Evolutionary conservation across 208 protist species (phyloP).

Genomic region (Trichomonas gallinae): DNA sequence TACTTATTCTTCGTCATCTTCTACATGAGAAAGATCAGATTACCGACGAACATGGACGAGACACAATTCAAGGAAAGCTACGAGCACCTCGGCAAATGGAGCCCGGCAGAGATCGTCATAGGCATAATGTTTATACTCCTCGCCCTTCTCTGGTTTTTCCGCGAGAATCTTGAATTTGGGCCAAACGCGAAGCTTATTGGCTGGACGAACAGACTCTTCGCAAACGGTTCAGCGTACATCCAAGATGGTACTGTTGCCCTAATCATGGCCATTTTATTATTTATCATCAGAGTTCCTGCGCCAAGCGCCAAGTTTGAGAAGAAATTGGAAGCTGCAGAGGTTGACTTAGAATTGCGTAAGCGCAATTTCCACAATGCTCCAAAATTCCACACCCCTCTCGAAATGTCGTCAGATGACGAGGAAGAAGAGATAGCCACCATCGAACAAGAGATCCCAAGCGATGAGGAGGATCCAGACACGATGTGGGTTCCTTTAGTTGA

Average conservation of each 20-base stretch:
- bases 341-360: neutral
- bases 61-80: neutral
- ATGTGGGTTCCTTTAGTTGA: neutral
- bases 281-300: constrained; percentile 13
- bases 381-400: neutral
- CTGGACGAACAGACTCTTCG: neutral
- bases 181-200: neutral
- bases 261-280: neutral
- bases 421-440: neutral
- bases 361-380: neutral
- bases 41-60: neutral
- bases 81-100: neutral
- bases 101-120: neutral
- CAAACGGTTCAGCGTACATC: neutral
- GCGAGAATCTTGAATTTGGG: neutral
- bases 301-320: neutral
- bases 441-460: neutral
- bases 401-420: neutral
- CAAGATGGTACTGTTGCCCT: neutral
- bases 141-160: neutral
- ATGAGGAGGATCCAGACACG: neutral
- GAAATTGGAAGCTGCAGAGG: neutral
- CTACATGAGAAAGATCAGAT: neutral
- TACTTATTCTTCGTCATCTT: neutral
- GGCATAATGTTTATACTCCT: neutral